Base-by-base conservation (phyloP, 176 grass and related monocot species). In the Musa acuminata region DNA sequence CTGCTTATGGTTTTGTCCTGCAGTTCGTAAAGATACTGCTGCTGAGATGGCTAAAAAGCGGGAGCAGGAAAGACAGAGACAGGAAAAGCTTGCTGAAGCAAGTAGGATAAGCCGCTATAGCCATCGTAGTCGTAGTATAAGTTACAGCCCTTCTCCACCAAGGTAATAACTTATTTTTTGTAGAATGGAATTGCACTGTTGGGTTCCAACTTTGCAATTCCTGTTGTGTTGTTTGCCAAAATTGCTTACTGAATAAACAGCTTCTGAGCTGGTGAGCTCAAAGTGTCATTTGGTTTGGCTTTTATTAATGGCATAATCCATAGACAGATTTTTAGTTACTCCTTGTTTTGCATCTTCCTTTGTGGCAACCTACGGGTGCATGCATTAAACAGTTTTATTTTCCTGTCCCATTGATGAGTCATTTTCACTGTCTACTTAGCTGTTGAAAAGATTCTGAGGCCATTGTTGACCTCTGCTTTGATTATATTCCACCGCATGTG, bases 11-110 rank as follows among this genome's bases (percentile, higher is more conserved):
- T 81, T 68, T 29, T 80, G 0, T 75, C 9, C 16, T 77, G 69
- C 86, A 99, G 95, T 99, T 91, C 72, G 78, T 62, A 99, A 99
- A 75, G 95, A 99, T 60, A 99, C 84, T 64, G 95, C 91, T 67
- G 88, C 90, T 26, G 95, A 99, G 80, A 85, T 84, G 49, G 86
- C 88, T 21, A 99, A 99, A 83, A 99, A 91, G 82, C 80, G 88
- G 63, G 96, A 94, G 72, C 95, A 87, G 69, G 91, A 99, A 76
- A 85, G 80, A 4, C 90, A 89, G 76, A 89, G 84, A 83, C 79
- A 89, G 78, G 83, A 99, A 85, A 90, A 88, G 66, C 96, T 91
- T 89, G 86, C 88, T 51, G 91, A 99, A 87, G 57, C 78, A 52
- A 80, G 78, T 58, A 80, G 78, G 69, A 85, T 99, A 48, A 88